Evolutionary conservation across 2,329 filamentous ascomycete genomes (phyloP).

Genomic region (Microcera coccophila): DNA sequence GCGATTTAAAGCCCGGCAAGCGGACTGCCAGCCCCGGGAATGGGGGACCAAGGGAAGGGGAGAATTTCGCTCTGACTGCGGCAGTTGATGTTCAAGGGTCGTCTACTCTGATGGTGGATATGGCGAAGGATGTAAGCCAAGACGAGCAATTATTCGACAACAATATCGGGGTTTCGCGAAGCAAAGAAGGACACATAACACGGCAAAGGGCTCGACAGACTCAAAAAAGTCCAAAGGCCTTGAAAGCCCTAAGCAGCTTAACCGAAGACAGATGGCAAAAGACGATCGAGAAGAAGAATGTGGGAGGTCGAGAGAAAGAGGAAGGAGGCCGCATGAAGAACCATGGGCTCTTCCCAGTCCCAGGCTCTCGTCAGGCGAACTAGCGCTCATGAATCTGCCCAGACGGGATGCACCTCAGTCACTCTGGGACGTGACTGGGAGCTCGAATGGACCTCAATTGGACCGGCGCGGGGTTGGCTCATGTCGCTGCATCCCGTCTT

Average conservation of each 20-base stretch:
- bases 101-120: neutral
- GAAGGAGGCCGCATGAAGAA: slow-evolving; percentile 1
- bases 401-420: too few relatives aligned
- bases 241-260: neutral
- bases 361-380: neutral
- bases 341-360: too few relatives aligned
- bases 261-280: neutral
- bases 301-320: neutral
- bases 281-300: neutral
- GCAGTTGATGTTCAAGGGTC: slow-evolving; percentile 6
- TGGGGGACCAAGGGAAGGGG: slow-evolving; percentile 7
- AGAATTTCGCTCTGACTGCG: too few relatives aligned
- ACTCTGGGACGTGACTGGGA: too few relatives aligned
- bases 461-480: slow-evolving; percentile 1
- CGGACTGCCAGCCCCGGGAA: neutral
- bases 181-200: slow-evolving; percentile 4
- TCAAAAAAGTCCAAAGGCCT: neutral
- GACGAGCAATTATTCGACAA: slow-evolving; percentile 17
- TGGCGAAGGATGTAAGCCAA: slow-evolving; percentile 25
- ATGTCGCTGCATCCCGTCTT: too few relatives aligned
- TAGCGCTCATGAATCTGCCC: slow-evolving; percentile 2
- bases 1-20: slow-evolving; percentile 2
- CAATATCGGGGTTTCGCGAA: slow-evolving; percentile 8
- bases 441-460: too few relatives aligned
- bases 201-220: too few relatives aligned